Conservation (phyloP, 1,139 yeast genomes). For the Debaryomyces subglobosus region DNA sequence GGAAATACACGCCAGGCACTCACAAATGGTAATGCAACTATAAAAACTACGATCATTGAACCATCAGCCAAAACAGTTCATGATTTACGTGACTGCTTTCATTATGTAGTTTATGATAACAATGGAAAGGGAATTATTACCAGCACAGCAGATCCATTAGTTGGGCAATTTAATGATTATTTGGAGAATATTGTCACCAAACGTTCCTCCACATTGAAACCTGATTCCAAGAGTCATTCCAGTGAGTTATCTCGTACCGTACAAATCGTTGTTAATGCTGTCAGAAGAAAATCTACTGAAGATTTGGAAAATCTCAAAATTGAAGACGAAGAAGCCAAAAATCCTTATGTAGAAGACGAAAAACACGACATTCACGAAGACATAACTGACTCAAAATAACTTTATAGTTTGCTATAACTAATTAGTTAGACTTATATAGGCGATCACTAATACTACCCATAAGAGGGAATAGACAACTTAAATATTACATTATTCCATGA, state of each 20-base stretch:
- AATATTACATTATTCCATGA: not conserved
- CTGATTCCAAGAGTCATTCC: constrained; percentile 43
- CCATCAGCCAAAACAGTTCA: constrained; percentile 48
- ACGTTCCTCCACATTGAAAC: constrained; percentile 46
- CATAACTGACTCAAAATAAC: not conserved
- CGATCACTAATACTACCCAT: not conserved
- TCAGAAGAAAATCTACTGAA: constrained; percentile 18
- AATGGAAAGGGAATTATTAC: constrained; percentile 65
- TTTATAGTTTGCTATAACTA: not conserved
- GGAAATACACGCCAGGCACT: constrained; percentile 23
- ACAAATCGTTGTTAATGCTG: constrained; percentile 43
- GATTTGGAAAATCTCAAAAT: not conserved
- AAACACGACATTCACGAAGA: not conserved
- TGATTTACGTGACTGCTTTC: constrained; percentile 43
- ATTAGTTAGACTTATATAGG: not conserved
- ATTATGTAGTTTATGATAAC: constrained; percentile 49
- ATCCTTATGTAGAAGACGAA: constrained; percentile 1
- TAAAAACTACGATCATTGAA: constrained; percentile 36
- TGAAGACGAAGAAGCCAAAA: not conserved
- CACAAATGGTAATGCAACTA: constrained; percentile 33
- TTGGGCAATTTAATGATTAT: constrained; percentile 60
- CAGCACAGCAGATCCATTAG: constrained; percentile 62
- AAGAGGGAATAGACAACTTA: not conserved
- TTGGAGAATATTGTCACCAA: constrained; percentile 46
- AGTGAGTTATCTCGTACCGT: constrained; percentile 57